These are phyloP conservation scores for Cudoniella acicularis DNA, from an alignment of 495 filamentous ascomycete species.

Conservation along the genomic window DNA sequence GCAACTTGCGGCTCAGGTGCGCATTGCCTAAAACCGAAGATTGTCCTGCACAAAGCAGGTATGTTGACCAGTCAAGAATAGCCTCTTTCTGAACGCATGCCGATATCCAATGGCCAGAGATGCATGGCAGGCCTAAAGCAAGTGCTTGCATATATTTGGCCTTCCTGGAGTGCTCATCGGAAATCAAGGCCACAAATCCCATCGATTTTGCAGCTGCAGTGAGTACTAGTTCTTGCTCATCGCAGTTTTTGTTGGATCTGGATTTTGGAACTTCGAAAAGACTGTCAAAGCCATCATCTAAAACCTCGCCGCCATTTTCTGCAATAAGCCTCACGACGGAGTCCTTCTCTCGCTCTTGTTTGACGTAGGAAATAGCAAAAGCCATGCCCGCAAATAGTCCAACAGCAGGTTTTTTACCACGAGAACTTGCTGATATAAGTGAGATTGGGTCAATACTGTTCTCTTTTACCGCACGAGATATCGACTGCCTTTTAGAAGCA, in stretches of 20 bases:
- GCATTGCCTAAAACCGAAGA: slow-evolving; percentile 72
- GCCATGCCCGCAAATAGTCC: slow-evolving; percentile 23
- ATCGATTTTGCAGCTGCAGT: slow-evolving; percentile 46
- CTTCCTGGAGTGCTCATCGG: slow-evolving; percentile 82
- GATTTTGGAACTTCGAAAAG: slow-evolving; percentile 54
- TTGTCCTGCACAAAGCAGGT: slow-evolving; percentile 83
- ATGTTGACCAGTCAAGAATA: slow-evolving; percentile 71
- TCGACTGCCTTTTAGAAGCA: slow-evolving; percentile 17
- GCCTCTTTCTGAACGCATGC: slow-evolving; percentile 59
- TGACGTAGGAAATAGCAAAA: slow-evolving; percentile 25
- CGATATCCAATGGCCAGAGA: slow-evolving; percentile 75
- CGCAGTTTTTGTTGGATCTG: slow-evolving; percentile 11
- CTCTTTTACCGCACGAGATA: not conserved
- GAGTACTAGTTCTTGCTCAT: slow-evolving; percentile 18
- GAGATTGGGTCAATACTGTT: slow-evolving; percentile 17
- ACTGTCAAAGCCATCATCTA: slow-evolving; percentile 77
- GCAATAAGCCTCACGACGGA: slow-evolving; percentile 28
- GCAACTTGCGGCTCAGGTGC: slow-evolving; percentile 67
- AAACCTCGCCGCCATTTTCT: slow-evolving; percentile 65
- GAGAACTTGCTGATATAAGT: not conserved
- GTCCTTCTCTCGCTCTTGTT: slow-evolving; percentile 19
- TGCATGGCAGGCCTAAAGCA: slow-evolving; percentile 81
- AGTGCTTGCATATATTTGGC: slow-evolving; percentile 95
- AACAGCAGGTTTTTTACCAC: not conserved
- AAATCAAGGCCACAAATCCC: slow-evolving; percentile 81